Evolutionary conservation across 768 basidiomycete genomes (phyloP), one percentile per base, ranked within the genome.

Genomic region (Coprinopsis cinerea): DNA sequence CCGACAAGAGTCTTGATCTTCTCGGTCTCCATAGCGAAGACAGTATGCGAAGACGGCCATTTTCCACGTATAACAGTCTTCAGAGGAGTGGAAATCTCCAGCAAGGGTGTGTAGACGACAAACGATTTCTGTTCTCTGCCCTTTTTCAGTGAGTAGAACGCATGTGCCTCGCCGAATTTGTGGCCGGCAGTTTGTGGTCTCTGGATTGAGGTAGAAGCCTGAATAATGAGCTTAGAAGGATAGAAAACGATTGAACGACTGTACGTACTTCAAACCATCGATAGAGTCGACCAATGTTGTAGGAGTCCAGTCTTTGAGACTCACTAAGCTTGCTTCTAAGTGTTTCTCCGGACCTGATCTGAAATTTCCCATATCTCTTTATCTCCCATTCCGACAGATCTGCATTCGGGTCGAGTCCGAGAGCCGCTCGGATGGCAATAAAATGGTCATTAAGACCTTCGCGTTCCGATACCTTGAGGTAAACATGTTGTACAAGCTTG

Each of bases 161-260:
- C 55, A 1, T 48, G 20, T 14, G 57, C 59, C 41, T 60, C 57
- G 4, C 52, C 59, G 53, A 54, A 60, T 25, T 52, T 30, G n/a
- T 26, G 37, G 6, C 15, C 17, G 7, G 18, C 9, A 30, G 18
- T 24, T n/a, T 24, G 9, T 6, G 36, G 15, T 5, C 48, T 26
- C 9, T 15, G 5, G 15, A 7, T 41, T 22, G 44, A 14, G n/a
- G 22, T 36, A 17, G 15, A 35, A 28, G 32, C 36, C 26, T 45
- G 28, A 34, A 34, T 41, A 43, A 23, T 14, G 10, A 32, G 22
- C 6, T 5, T 3, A 43, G 14, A 4, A 36, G 6, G 22, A 24
- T 9, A 37, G 5, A 2, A 14, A 28, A 40, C 14, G 37, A 4
- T 25, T 20, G 6, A 11, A 18, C 36, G 13, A 36, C 9, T 13